These are phyloP conservation scores for Cutaneotrichosporon daszewskae DNA, from an alignment of 1,284 basidiomycete genomes.

Conservation along the genomic window DNA sequence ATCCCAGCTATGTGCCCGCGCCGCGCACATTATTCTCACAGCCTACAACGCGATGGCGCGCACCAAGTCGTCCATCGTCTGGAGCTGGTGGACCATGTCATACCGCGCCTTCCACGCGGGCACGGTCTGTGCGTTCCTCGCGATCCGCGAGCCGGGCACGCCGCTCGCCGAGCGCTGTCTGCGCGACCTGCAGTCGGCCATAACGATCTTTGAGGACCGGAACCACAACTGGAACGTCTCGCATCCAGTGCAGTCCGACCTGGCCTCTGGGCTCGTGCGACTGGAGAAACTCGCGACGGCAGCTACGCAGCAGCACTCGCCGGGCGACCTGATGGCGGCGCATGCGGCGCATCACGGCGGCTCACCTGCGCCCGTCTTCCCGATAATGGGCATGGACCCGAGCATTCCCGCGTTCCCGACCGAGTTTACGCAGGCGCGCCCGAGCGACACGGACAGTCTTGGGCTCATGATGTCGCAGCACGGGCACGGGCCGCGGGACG, in stretches of 20 bases:
- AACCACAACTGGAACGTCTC: slow-evolving; percentile 36
- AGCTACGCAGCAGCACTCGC: slow-evolving; percentile 16
- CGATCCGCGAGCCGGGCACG: slow-evolving; percentile 42
- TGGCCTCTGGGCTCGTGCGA: slow-evolving; percentile 41
- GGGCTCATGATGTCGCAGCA: not conserved
- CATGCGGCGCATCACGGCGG: not conserved
- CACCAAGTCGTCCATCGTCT: slow-evolving; percentile 38
- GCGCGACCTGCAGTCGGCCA: slow-evolving; percentile 35
- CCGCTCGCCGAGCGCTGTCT: slow-evolving; percentile 37
- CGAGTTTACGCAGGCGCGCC: slow-evolving; percentile 11
- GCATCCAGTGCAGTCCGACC: slow-evolving; percentile 45
- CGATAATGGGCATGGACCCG: slow-evolving; percentile 9
- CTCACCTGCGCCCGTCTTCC: slow-evolving; percentile 9
- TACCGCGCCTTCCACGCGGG: slow-evolving; percentile 46
- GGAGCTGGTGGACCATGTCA: slow-evolving; percentile 46
- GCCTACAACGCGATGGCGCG: slow-evolving; percentile 37
- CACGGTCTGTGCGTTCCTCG: slow-evolving; percentile 45
- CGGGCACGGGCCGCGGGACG: not conserved
- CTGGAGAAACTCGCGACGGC: slow-evolving; percentile 38
- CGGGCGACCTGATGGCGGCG: not conserved
- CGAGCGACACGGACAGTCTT: slow-evolving; percentile 1
- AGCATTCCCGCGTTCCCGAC: slow-evolving; percentile 1
- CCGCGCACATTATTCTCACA: slow-evolving; percentile 38
- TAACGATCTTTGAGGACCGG: slow-evolving; percentile 41
- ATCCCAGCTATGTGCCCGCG: slow-evolving; percentile 34